These are phyloP conservation scores for Dittrichia graveolens DNA, from an alignment of 129 eudicot species.

Conservation along the genomic window DNA sequence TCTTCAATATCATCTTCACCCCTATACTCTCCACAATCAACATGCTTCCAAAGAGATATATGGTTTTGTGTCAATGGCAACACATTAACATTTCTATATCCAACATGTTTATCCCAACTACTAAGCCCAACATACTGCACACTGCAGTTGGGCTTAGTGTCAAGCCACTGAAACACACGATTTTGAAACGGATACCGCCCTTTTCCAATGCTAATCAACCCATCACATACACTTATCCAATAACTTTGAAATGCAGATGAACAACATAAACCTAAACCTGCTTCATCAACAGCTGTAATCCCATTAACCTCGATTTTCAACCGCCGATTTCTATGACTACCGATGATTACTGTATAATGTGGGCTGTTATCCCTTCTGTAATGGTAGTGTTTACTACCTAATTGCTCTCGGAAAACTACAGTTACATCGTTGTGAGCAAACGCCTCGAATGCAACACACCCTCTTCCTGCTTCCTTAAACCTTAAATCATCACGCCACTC, in stretches of 20 bases:
- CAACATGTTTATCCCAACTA: slow-evolving; percentile 98
- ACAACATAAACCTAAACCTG: slow-evolving; percentile 79
- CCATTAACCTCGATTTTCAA: slow-evolving; percentile 88
- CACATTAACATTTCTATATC: slow-evolving; percentile 88
- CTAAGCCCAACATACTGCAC: slow-evolving; percentile 98
- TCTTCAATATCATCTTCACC: slow-evolving; percentile 65
- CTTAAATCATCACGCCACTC: slow-evolving; percentile 89
- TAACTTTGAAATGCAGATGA: slow-evolving; percentile 92
- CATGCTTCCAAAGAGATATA: slow-evolving; percentile 87
- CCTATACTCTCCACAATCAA: slow-evolving; percentile 60
- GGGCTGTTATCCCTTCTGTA: slow-evolving; percentile 92
- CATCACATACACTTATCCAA: slow-evolving; percentile 94
- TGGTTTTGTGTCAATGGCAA: slow-evolving; percentile 83
- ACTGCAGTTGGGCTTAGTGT: slow-evolving; percentile 78
- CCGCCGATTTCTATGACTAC: slow-evolving; percentile 84
- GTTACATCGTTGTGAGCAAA: slow-evolving; percentile 97
- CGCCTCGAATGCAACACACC: slow-evolving; percentile 96
- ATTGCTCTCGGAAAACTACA: slow-evolving; percentile 82
- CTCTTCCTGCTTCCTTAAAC: slow-evolving; percentile 95
- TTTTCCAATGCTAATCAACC: slow-evolving; percentile 88
- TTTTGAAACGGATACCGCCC: slow-evolving; percentile 97
- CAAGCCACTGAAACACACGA: slow-evolving; percentile 95
- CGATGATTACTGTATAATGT: slow-evolving; percentile 83
- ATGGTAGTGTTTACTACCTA: slow-evolving; percentile 95
- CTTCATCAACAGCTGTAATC: slow-evolving; percentile 82